Conservation (phyloP, 495 filamentous ascomycete species). For the Darksidea phi region DNA sequence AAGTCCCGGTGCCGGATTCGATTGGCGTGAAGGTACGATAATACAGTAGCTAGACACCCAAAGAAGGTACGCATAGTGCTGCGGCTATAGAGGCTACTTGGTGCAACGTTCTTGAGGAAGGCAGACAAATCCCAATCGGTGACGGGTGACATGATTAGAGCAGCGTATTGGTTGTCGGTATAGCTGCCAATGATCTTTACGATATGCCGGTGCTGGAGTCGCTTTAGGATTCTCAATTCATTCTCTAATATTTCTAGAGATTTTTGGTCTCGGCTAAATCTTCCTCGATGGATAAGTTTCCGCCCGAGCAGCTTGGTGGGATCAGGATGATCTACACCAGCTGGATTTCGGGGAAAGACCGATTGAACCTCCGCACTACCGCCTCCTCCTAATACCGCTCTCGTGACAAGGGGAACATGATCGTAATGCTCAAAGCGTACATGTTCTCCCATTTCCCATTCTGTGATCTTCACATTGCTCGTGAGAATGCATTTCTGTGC, state of each 20-base stretch:
- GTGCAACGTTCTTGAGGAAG: not conserved
- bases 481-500: not conserved
- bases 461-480: not conserved
- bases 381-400: not conserved
- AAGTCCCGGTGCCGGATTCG: conserved; percentile 46
- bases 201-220: conserved; percentile 24
- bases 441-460: not conserved
- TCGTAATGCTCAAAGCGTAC: conserved; percentile 3
- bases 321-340: not conserved
- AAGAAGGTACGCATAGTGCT: conserved; percentile 38
- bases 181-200: conserved; percentile 29
- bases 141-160: conserved; percentile 43
- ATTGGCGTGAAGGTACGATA: conserved; percentile 44
- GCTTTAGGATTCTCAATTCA: conserved; percentile 28
- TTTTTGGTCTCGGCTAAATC: conserved; percentile 14
- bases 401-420: not conserved
- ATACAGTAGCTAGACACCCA: conserved; percentile 44
- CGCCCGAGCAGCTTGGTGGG: conserved; percentile 1
- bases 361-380: conserved; percentile 1
- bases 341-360: not conserved
- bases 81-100: not conserved
- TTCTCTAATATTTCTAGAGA: conserved; percentile 9
- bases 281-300: conserved; percentile 16
- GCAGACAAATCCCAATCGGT: conserved; percentile 36
- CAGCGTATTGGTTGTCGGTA: conserved; percentile 36